Percentiles rank a stretch among this genome's conserved stretches.
Conservation (phyloP, 257 asterid species). For the Nicotiana undulata region DNA sequence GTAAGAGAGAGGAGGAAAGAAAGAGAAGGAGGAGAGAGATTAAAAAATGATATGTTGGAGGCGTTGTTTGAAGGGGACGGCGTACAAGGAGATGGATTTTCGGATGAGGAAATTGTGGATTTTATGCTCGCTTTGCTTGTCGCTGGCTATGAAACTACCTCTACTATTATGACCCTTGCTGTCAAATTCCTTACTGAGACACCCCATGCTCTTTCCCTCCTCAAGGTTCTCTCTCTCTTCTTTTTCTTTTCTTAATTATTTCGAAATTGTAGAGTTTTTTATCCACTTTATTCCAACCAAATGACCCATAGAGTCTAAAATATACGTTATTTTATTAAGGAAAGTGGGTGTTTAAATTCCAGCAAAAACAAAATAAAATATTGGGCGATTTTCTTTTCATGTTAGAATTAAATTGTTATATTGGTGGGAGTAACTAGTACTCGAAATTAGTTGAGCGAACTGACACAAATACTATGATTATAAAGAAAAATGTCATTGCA, state of each 20-base stretch:
- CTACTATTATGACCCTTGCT: slow-evolving; percentile 93
- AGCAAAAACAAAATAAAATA: too few relatives aligned
- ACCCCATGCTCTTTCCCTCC: slow-evolving; percentile 67
- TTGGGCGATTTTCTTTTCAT: too few relatives aligned
- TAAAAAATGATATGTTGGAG: slow-evolving; percentile 79
- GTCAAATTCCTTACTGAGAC: slow-evolving; percentile 80
- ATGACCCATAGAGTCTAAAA: too few relatives aligned
- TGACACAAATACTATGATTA: too few relatives aligned
- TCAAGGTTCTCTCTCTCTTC: slow-evolving; percentile 41
- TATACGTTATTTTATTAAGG: too few relatives aligned
- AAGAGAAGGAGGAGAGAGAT: slow-evolving; percentile 47
- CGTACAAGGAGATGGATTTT: slow-evolving; percentile 56
- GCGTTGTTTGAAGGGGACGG: slow-evolving; percentile 83
- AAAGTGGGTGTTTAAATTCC: neutral
- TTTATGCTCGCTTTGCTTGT: slow-evolving; percentile 87
- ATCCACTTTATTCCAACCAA: too few relatives aligned
- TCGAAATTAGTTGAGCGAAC: too few relatives aligned
- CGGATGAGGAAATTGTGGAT: slow-evolving; percentile 94
- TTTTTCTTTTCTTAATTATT: neutral
- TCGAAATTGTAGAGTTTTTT: too few relatives aligned
- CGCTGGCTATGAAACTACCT: slow-evolving; percentile 95
- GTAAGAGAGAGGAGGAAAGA: slow-evolving; percentile 68
- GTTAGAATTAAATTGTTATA: too few relatives aligned
- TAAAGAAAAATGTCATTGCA: too few relatives aligned
- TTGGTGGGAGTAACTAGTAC: too few relatives aligned